Conservation (phyloP, 495 filamentous ascomycete genomes). For the Penicillium chermesinum region DNA sequence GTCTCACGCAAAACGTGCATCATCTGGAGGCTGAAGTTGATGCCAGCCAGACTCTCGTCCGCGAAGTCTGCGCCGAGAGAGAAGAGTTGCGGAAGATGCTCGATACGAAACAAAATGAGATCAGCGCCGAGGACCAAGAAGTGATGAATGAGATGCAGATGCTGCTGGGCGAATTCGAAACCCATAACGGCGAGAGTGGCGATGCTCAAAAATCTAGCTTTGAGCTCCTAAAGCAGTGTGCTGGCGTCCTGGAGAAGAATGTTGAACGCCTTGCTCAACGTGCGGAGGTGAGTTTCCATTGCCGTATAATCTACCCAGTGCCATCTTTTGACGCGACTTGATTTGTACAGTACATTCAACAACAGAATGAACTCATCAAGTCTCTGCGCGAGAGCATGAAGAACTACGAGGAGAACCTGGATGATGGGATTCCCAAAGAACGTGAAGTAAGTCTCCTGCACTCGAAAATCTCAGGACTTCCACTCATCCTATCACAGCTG, state of each 20-base stretch:
- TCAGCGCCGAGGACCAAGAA: constrained; percentile 37
- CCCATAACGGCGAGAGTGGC: constrained; percentile 27
- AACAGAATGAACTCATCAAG: constrained; percentile 56
- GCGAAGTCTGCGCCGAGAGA: constrained; percentile 38
- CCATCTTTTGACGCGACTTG: constrained; percentile 11
- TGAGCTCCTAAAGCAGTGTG: constrained; percentile 40
- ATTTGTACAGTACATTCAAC: constrained; percentile 51
- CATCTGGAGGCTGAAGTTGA: constrained; percentile 41
- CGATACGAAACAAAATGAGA: constrained; percentile 35
- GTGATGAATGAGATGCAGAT: constrained; percentile 42
- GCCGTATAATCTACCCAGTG: not conserved
- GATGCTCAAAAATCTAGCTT: constrained; percentile 36
- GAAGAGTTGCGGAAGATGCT: constrained; percentile 42
- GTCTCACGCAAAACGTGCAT: constrained; percentile 33
- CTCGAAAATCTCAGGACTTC: not conserved
- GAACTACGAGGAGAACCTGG: constrained; percentile 41
- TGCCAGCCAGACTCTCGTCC: constrained; percentile 34
- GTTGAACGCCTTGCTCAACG: constrained; percentile 42
- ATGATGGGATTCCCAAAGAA: constrained; percentile 44
- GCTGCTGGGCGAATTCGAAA: constrained; percentile 38
- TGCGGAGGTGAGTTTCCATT: constrained; percentile 39
- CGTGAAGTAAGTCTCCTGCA: constrained; percentile 37
- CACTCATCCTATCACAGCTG: constrained; percentile 25
- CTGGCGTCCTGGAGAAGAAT: constrained; percentile 42
- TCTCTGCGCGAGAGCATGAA: constrained; percentile 53